Evolutionary conservation across 495 filamentous ascomycete species (phyloP).

Genomic region (Lasiosphaeria ovina): DNA sequence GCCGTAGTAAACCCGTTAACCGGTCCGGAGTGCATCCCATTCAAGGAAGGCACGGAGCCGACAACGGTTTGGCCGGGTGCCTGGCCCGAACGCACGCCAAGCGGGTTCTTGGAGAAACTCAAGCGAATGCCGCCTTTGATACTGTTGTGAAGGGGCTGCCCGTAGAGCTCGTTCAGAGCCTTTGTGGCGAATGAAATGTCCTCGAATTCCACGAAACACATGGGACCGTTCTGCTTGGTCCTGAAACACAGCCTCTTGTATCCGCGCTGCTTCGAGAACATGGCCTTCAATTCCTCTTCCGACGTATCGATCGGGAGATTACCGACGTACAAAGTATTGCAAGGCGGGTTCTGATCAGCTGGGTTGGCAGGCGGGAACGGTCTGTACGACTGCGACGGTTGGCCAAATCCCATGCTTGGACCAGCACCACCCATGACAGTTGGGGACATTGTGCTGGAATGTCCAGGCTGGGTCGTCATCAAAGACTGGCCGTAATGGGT

Average conservation of each 20-base stretch:
- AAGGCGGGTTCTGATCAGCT: constrained; percentile 95
- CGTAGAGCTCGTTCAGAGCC: constrained; percentile 88
- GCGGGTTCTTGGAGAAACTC: constrained; percentile 96
- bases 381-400: constrained; percentile 54
- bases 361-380: constrained; percentile 86
- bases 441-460: constrained; percentile 60
- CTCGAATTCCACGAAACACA: constrained; percentile 99
- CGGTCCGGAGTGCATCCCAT: constrained; percentile 31
- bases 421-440: constrained; percentile 44
- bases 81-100: constrained; percentile 84
- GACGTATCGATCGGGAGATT: constrained; percentile 93
- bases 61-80: constrained; percentile 41
- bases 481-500: constrained; percentile 50
- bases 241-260: constrained; percentile 96
- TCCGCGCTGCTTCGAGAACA: constrained; percentile 92
- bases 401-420: constrained; percentile 42
- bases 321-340: constrained; percentile 96
- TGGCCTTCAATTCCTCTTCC: constrained; percentile 91
- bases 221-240: constrained; percentile 97
- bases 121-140: constrained; percentile 96
- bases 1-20: constrained; percentile 64
- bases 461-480: constrained; percentile 44
- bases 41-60: constrained; percentile 55
- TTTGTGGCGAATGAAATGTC: constrained; percentile 93
- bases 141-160: constrained; percentile 83